Percentiles rank a stretch among this genome's conserved stretches.
Conservation (phyloP, 176 grass and related monocot genomes). For the Rhynchospora breviuscula region DNA sequence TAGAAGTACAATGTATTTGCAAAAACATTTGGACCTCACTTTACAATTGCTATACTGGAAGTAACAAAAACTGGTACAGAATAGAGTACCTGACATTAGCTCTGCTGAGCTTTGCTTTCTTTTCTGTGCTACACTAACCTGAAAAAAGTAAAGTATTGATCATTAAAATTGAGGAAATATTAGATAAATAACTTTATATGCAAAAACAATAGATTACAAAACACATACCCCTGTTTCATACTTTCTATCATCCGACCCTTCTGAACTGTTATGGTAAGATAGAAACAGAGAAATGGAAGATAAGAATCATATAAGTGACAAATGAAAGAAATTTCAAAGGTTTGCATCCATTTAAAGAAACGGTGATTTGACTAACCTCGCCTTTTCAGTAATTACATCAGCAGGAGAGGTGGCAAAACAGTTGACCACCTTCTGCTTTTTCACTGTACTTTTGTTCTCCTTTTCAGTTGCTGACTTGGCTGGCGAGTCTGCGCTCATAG, state of each 20-base stretch:
- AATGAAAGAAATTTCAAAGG: not conserved
- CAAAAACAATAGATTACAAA: conserved; percentile 24
- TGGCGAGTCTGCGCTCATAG: conserved; percentile 49
- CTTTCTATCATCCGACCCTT: conserved; percentile 59
- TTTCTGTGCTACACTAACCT: conserved; percentile 33
- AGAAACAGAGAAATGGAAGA: conserved; percentile 12
- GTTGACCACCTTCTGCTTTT: conserved; percentile 52
- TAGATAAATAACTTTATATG: not conserved
- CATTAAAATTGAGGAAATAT: not conserved
- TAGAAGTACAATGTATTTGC: not conserved
- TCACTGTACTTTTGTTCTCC: conserved; percentile 34
- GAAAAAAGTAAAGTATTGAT: conserved; percentile 14
- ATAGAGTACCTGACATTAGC: conserved; percentile 39
- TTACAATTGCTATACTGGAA: not conserved
- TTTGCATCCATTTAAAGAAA: not conserved
- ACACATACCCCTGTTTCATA: conserved; percentile 32
- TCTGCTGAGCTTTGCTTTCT: conserved; percentile 50
- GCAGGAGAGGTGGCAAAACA: conserved; percentile 36
- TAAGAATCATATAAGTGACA: not conserved
- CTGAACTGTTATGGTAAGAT: conserved; percentile 50
- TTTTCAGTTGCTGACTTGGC: conserved; percentile 55
- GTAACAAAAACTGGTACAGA: not conserved
- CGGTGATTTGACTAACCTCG: conserved; percentile 28
- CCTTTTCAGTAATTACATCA: conserved; percentile 50
- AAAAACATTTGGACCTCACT: not conserved